Percentiles rank a stretch among this genome's conserved stretches.
These are phyloP conservation scores for Histomonas meleagridis DNA, from an alignment of 208 protist species.

Conservation along the genomic window DNA sequence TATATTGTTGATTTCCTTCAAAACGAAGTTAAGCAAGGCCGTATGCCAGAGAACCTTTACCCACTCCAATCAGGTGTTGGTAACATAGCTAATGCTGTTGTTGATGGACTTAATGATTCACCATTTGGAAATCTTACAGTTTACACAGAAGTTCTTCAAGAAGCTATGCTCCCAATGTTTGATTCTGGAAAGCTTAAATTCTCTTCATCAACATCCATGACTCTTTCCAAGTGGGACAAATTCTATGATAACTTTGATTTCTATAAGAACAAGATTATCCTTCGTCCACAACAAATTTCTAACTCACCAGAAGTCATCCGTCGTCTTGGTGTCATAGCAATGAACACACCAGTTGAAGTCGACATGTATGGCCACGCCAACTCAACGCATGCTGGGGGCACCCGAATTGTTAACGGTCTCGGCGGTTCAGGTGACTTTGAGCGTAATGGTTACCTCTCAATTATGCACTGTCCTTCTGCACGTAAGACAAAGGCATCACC, in stretches of 20 bases:
- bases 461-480: neutral
- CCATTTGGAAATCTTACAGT: neutral
- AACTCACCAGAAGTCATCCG: neutral
- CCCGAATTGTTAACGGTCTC: neutral
- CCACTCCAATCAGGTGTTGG: neutral
- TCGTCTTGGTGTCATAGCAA: neutral
- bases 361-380: neutral
- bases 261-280: neutral
- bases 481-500: neutral
- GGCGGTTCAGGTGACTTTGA: neutral
- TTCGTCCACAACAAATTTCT: neutral
- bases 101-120: neutral
- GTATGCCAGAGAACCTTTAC: neutral
- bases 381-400: neutral
- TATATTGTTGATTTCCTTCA: neutral
- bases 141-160: neutral
- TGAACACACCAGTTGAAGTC: constrained; percentile 13
- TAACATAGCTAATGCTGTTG: neutral
- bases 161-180: neutral
- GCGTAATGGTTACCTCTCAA: neutral
- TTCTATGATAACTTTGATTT: constrained; percentile 4
- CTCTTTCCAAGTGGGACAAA: neutral
- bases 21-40: neutral
- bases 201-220: neutral
- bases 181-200: neutral